Evolutionary conservation across 1,139 yeast genomes (phyloP).

Genomic region (Groenewaldozyma auringiensis): DNA sequence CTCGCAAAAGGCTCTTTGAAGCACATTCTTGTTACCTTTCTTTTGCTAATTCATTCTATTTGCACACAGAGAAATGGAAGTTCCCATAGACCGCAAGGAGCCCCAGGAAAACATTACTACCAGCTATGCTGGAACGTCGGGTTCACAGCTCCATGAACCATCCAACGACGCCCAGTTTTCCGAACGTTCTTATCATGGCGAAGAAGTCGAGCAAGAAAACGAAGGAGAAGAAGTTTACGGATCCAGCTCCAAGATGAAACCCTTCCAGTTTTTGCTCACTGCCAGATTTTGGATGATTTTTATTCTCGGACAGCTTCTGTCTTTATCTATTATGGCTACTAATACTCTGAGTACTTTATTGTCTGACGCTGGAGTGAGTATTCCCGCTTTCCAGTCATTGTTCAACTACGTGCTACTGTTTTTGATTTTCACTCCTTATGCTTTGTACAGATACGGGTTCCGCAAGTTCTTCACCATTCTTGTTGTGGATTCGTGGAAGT

Average conservation of each 20-base stretch:
- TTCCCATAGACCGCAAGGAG: not conserved
- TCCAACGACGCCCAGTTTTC: not conserved
- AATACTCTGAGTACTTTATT: conserved; percentile 37
- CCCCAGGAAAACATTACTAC: not conserved
- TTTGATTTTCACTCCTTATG: conserved; percentile 34
- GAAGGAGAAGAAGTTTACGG: not conserved
- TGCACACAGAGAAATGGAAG: not conserved
- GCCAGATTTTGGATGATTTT: conserved; percentile 37
- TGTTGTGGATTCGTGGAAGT: conserved; percentile 36
- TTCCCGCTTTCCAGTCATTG: conserved; percentile 40
- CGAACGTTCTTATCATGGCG: not conserved
- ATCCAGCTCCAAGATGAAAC: conserved; percentile 4
- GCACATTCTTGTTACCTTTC: too few relatives aligned
- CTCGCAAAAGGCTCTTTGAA: too few relatives aligned
- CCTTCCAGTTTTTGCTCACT: conserved; percentile 31
- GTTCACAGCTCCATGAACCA: not conserved
- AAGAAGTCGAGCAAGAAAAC: not conserved
- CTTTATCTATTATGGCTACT: conserved; percentile 37
- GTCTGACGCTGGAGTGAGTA: conserved; percentile 32
- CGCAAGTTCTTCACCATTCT: conserved; percentile 28
- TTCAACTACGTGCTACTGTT: conserved; percentile 35
- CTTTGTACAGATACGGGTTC: conserved; percentile 34
- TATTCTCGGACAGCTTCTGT: conserved; percentile 36
- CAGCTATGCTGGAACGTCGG: not conserved
- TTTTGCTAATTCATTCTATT: not conserved